Evolutionary conservation across 768 basidiomycete species (phyloP), one percentile per base, ranked within the genome.

Genomic region (Lentinula guzmanii): DNA sequence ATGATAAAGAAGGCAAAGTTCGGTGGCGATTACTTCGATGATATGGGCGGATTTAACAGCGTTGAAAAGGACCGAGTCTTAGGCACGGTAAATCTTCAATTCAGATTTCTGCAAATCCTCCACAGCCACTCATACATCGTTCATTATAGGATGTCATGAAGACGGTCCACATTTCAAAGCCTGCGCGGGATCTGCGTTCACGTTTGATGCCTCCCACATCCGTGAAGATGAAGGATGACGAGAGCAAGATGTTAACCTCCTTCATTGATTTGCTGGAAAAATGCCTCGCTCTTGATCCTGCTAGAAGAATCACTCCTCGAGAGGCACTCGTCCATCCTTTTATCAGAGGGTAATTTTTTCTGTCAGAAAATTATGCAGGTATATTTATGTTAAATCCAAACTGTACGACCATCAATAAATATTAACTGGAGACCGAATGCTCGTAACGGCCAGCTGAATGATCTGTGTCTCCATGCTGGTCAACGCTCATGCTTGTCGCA

Each of bases 1-100:
- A 86, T 93, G 86, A 90, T 98, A 73, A 97, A 96, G 77, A 93
- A 90, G 70, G 91, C 91, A 0, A 89, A 90, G 70, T 98, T 98
- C 74, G 93, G 91, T 1, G 89, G 93, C 54, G 75, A 90, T 67
- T 96, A 95, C 69, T 99, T 98, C 65, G 95, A 98, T 68, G 95
- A 97, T 54, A 86, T 90, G 79, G 87, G 91, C 53, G 90, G 84
- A 33, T 98, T 98, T 67, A 79, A 86, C 67, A 90, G 85, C 64
- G 80, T 93, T 4, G 95, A 95, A 72, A 86, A 80, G 66, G 92
- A 95, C 69, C 86, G 87, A 63, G 85, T 91, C 35, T 92, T 91
- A 4, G 91, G 93, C 16, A 80, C 82, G 61, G 95, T 95, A 67
- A 71, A 92, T 86, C 58, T 61, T 52, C n/a, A 21, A 24, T 24